Percentiles rank a stretch among this genome's conserved stretches.
These are phyloP conservation scores for Exophiala dermatitidis DNA, from an alignment of 2,329 filamentous ascomycete species.

Conservation along the genomic window DNA sequence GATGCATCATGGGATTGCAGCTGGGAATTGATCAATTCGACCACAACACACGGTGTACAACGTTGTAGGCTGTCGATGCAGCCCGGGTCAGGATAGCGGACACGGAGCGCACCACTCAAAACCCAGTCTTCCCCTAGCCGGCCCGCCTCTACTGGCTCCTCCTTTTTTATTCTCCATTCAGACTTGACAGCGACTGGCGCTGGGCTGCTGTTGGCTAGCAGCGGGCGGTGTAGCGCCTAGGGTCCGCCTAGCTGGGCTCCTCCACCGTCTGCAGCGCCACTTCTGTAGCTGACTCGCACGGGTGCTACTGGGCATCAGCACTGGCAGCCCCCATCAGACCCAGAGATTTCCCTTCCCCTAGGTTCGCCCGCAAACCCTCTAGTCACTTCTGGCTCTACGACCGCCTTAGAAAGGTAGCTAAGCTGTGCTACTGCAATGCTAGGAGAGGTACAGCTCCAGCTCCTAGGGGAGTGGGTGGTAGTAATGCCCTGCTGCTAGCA, in stretches of 20 bases:
- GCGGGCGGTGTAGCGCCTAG: neutral
- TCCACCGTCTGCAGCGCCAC: neutral
- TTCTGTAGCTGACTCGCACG: neutral
- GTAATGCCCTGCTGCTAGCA: no score
- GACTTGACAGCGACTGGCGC: neutral
- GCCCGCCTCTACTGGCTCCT: neutral
- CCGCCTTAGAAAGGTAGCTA: no score
- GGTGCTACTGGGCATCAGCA: neutral
- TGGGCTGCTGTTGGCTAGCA: neutral
- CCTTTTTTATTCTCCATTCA: neutral
- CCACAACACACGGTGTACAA: no score
- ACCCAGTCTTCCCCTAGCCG: neutral
- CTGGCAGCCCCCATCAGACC: neutral
- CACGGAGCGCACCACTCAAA: neutral
- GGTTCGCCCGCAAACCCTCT: neutral
- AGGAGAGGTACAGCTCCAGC: no score
- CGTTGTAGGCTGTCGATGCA: neutral
- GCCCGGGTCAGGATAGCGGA: neutral
- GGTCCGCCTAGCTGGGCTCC: neutral
- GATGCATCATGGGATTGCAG: neutral
- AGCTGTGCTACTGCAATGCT: no score
- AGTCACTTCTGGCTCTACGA: neutral
- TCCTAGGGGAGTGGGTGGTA: no score
- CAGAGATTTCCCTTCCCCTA: conserved; percentile 4
- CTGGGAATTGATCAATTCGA: neutral